Percentiles rank a stretch among this genome's conserved stretches.
These are phyloP conservation scores for Effrenium voratum DNA, from an alignment of 73 alveolate genomes.

Conservation along the genomic window DNA sequence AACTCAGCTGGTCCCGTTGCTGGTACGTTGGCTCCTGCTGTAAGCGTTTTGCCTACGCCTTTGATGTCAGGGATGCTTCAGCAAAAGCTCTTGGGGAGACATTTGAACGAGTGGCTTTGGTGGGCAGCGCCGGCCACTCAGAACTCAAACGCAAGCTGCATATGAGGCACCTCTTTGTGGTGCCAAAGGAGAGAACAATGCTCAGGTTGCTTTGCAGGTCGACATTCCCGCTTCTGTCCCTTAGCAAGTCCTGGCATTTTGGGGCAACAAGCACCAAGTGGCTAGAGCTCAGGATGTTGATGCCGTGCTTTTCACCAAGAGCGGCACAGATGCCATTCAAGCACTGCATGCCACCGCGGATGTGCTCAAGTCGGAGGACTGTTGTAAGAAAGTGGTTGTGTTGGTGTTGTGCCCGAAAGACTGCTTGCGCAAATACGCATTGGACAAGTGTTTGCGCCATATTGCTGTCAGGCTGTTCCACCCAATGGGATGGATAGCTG, in stretches of 20 bases:
- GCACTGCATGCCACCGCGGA: conserved; percentile 35
- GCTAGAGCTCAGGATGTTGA: conserved; percentile 81
- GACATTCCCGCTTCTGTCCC: conserved; percentile 58
- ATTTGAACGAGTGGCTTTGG: conserved; percentile 73
- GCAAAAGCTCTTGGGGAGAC: conserved; percentile 35
- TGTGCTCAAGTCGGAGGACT: conserved; percentile 26
- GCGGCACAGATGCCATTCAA: conserved; percentile 12
- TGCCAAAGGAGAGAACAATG: too few species aligned
- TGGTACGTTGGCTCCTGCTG: neutral
- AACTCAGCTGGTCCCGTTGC: neutral
- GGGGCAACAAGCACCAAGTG: neutral
- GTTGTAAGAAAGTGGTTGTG: neutral
- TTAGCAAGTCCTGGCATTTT: neutral
- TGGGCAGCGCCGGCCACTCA: conserved; percentile 49
- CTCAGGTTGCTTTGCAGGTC: conserved; percentile 51
- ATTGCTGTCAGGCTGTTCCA: too few species aligned
- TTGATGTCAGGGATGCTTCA: conserved; percentile 50
- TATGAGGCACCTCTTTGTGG: too few species aligned
- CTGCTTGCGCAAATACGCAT: too few species aligned
- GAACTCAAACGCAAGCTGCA: neutral
- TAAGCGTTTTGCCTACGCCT: too few species aligned
- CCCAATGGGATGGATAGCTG: neutral
- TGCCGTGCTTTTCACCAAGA: conserved; percentile 41
- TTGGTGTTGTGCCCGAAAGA: too few species aligned
- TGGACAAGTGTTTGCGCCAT: too few species aligned